Conservation (phyloP, 1,284 basidiomycete genomes). For the Sphaerobolus stellatus region DNA sequence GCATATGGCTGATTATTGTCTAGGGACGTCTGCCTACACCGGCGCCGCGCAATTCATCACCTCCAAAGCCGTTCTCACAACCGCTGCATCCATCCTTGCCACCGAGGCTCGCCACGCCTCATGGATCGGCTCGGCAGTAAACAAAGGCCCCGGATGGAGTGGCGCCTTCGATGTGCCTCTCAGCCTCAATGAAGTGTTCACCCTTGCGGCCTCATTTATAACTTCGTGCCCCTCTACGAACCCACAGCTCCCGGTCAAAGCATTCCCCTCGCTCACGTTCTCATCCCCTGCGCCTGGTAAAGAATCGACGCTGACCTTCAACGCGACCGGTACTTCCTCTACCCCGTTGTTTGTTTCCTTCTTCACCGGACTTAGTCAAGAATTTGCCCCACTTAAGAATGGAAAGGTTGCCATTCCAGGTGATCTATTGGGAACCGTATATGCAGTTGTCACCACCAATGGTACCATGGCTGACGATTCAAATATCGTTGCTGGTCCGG, state of each 20-base stretch:
- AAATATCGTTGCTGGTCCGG: no score
- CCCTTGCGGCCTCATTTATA: slow-evolving; percentile 17
- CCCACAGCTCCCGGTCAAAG: slow-evolving; percentile 39
- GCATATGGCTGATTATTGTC: no score
- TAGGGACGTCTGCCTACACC: no score
- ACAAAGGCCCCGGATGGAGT: slow-evolving; percentile 33
- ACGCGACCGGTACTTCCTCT: slow-evolving; percentile 21
- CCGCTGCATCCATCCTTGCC: slow-evolving; percentile 34
- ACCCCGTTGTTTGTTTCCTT: slow-evolving; percentile 39
- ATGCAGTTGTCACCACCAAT: slow-evolving; percentile 34
- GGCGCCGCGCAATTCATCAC: slow-evolving; percentile 38
- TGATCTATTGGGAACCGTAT: slow-evolving; percentile 36
- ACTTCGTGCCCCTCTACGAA: slow-evolving; percentile 28
- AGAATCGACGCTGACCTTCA: slow-evolving; percentile 31
- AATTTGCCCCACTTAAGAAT: slow-evolving; percentile 33
- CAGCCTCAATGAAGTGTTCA: slow-evolving; percentile 28
- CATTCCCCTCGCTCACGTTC: slow-evolving; percentile 41
- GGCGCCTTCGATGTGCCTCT: slow-evolving; percentile 41
- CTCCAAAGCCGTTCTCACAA: slow-evolving; percentile 26
- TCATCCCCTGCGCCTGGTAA: slow-evolving; percentile 24
- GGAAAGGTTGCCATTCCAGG: slow-evolving; percentile 35
- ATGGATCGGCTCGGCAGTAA: slow-evolving; percentile 32
- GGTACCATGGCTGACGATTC: slow-evolving; percentile 33
- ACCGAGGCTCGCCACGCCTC: slow-evolving; percentile 28
- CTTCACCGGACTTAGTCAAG: slow-evolving; percentile 36